Conservation (phyloP, 345 rosid species). For the Mallotus nudiflorus region DNA sequence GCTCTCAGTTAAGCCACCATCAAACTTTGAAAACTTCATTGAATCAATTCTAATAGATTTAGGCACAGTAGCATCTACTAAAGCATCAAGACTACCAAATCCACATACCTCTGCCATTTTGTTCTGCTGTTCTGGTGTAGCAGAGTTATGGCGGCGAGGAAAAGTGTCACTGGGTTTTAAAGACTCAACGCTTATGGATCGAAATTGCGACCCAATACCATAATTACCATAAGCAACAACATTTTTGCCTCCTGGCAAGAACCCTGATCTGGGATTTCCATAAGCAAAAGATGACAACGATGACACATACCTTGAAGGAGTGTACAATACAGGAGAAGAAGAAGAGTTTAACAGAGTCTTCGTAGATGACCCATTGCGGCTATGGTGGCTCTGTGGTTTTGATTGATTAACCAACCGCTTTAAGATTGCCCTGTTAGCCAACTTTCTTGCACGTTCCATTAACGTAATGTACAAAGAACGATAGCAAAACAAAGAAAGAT, state of each 20-base stretch:
- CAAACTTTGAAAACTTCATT: constrained; percentile 85
- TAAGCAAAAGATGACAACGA: constrained; percentile 61
- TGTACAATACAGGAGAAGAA: constrained; percentile 40
- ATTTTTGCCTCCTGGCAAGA: constrained; percentile 25
- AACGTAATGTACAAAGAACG: constrained; percentile 1
- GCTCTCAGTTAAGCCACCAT: constrained; percentile 82
- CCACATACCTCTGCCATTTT: constrained; percentile 78
- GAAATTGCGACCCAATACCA: constrained; percentile 49
- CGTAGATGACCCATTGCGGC: constrained; percentile 32
- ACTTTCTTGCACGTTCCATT: constrained; percentile 94
- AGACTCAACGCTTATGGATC: constrained; percentile 74
- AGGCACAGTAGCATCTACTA: constrained; percentile 91
- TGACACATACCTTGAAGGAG: constrained; percentile 73
- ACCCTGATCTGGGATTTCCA: constrained; percentile 33
- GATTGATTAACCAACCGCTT: constrained; percentile 61
- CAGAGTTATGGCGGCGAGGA: constrained; percentile 95
- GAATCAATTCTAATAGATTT: constrained; percentile 87
- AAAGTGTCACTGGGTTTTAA: constrained; percentile 73
- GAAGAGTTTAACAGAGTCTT: constrained; percentile 30
- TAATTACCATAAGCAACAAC: constrained; percentile 5
- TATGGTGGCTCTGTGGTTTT: constrained; percentile 43
- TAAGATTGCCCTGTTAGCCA: constrained; percentile 80
- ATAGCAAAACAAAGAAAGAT: background rate
- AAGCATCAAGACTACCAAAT: constrained; percentile 61
- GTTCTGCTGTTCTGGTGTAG: constrained; percentile 79